Conservation (phyloP, 306 rosid genomes). For the Gillenia trifoliata region DNA sequence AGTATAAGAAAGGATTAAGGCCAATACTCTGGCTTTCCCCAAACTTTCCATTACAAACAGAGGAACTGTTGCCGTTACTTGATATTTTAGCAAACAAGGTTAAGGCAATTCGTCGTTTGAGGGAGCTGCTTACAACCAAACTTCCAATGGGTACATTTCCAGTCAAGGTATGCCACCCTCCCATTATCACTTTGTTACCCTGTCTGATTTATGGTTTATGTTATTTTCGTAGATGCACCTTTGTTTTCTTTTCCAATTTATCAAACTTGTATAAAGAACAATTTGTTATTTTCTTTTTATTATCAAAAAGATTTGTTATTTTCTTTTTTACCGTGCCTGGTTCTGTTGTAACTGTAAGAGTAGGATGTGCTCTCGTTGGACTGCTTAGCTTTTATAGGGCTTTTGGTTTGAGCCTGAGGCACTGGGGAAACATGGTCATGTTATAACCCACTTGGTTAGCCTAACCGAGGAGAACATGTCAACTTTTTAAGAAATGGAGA, state of each 20-base stretch:
- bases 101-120: slow-evolving; percentile 94
- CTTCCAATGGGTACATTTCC: slow-evolving; percentile 98
- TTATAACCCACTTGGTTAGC: background rate
- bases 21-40: slow-evolving; percentile 98
- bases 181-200: background rate
- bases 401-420: background rate
- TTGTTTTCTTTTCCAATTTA: background rate
- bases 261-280: background rate
- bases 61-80: slow-evolving; percentile 88
- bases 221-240: background rate
- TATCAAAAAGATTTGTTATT: no score
- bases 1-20: slow-evolving; percentile 91
- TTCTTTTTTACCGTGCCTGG: background rate
- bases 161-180: slow-evolving; percentile 67
- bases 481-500: background rate
- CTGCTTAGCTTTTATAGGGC: background rate
- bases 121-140: slow-evolving; percentile 95
- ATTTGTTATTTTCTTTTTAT: no score
- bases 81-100: slow-evolving; percentile 96
- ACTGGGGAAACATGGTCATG: background rate
- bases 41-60: slow-evolving; percentile 74
- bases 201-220: background rate
- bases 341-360: background rate
- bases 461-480: background rate
- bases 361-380: background rate